phyloP scores from a whole-genome alignment of 2,329 filamentous ascomycete genomes.

The Phaeosphaeria sp. region DNA sequence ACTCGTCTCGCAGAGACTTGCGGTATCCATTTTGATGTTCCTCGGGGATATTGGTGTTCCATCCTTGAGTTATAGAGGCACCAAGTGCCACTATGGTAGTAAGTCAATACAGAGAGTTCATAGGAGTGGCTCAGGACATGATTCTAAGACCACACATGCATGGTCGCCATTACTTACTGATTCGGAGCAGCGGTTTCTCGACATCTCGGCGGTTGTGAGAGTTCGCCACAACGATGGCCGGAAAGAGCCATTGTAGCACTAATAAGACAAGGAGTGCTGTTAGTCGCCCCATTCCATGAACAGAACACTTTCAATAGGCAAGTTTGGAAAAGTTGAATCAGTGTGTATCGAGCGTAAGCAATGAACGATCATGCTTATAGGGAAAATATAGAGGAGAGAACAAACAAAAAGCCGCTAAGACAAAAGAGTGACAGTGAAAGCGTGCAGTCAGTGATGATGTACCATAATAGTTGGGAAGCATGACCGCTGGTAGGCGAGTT shows the following conservation, averaged over 20 bases:
- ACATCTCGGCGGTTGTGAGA: neutral
- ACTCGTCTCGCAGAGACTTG: slow-evolving; percentile 12
- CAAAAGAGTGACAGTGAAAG: neutral
- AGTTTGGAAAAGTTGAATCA: neutral
- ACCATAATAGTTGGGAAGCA: neutral
- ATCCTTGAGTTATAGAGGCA: slow-evolving; percentile 16
- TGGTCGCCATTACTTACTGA: neutral
- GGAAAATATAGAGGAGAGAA: neutral
- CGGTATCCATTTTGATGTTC: slow-evolving; percentile 13
- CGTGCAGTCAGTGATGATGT: neutral
- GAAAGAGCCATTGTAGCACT: neutral
- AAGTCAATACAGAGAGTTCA: neutral
- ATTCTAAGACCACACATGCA: neutral
- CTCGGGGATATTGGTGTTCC: neutral
- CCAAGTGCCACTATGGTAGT: slow-evolving; percentile 12
- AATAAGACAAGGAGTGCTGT: neutral
- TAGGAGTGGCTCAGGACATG: neutral
- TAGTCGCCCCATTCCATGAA: neutral
- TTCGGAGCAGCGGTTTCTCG: neutral
- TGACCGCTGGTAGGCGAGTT: neutral
- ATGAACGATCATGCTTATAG: neutral
- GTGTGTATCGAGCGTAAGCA: neutral
- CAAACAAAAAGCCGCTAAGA: neutral
- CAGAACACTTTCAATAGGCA: too few relatives aligned
- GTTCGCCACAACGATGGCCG: neutral